These are phyloP conservation scores for Kazachstania martiniae DNA, from an alignment of 805 yeast species.

Conservation along the genomic window DNA sequence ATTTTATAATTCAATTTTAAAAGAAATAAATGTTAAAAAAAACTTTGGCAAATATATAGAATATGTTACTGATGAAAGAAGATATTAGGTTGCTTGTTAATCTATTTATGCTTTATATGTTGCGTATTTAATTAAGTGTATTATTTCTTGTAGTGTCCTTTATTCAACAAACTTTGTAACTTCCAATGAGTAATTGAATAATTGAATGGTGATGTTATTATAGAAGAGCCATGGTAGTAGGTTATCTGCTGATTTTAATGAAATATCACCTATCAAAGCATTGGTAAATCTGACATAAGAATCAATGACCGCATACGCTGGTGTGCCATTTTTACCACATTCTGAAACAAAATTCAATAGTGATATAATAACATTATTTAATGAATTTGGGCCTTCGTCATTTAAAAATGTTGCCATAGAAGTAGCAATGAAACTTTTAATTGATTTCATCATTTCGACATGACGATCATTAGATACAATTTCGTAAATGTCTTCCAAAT, in stretches of 20 bases:
- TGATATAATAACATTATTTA: conserved; percentile 2
- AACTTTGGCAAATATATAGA: too few relatives aligned
- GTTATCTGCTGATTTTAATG: conserved; percentile 10
- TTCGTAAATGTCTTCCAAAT: conserved; percentile 22
- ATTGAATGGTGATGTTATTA: conserved; percentile 12
- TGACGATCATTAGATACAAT: conserved; percentile 12
- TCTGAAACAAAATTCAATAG: conserved; percentile 11
- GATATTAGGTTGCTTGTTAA: too few relatives aligned
- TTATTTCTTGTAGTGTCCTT: too few relatives aligned
- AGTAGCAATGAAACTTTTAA: conserved; percentile 9
- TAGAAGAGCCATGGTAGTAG: conserved; percentile 12
- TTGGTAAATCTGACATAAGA: conserved; percentile 17
- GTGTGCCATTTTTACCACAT: conserved; percentile 5
- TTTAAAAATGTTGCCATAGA: conserved; percentile 3
- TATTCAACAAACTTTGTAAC: conserved; percentile 6
- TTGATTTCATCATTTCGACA: conserved; percentile 6
- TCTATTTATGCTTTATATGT: too few relatives aligned
- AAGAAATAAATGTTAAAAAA: too few relatives aligned
- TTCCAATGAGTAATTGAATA: conserved; percentile 12
- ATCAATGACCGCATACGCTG: conserved; percentile 14
- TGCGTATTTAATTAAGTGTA: too few relatives aligned
- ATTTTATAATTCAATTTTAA: too few relatives aligned
- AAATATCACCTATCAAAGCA: conserved; percentile 19
- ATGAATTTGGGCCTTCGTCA: conserved; percentile 2
- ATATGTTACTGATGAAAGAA: too few relatives aligned